Evolutionary conservation across 2,329 filamentous ascomycete genomes (phyloP), one percentile per base, ranked within the genome.

Genomic region (Aspergillus calidoustus): DNA sequence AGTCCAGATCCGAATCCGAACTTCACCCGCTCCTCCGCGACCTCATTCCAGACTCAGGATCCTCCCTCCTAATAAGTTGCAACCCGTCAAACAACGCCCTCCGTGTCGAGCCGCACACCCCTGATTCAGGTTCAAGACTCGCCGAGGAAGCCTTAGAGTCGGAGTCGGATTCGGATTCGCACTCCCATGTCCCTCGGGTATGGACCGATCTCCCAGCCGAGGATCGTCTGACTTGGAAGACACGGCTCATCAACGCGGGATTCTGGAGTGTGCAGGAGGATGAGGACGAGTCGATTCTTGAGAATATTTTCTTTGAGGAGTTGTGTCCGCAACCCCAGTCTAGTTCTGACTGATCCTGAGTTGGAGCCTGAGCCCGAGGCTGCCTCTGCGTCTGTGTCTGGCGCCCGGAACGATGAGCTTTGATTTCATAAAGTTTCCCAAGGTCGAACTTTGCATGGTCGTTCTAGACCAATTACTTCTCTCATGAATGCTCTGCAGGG

Each of bases 41-140:
- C 7, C 64, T 61, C n/a, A 54, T 55, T 43, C 43, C 50, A 34
- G 49, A 61, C n/a, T 47, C 55, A 30, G 43, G 55, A 28, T 15
- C 71, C 38, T 66, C 64, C 44, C 60, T 74, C 23, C 68, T 73
- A 38, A 66, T 74, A 22, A 67, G 64, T 9, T 72, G 68, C 44
- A 51, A 61, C 13, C 47, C 62, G 5, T 55, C 54, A 34, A 66
- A 66, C 5, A 69, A 71, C 49, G 57, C 70, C 34, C 68, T 73
- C 2, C 47, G 72, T 30, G 54, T 72, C 44, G 71, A 74, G 41
- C 48, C 55, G n/a, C 38, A 57, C 25, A 46, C 23, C 1, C 55
- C 55, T 4, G 44, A 57, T n/a, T 47, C 23, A 15, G 23, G 22
- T 19, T 23, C 55, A n/a, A n/a, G 2, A 17, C 17, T 52, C 11